These are phyloP conservation scores for Rhodotorula sp. DNA, from an alignment of 1,284 basidiomycete genomes.

Conservation along the genomic window DNA sequence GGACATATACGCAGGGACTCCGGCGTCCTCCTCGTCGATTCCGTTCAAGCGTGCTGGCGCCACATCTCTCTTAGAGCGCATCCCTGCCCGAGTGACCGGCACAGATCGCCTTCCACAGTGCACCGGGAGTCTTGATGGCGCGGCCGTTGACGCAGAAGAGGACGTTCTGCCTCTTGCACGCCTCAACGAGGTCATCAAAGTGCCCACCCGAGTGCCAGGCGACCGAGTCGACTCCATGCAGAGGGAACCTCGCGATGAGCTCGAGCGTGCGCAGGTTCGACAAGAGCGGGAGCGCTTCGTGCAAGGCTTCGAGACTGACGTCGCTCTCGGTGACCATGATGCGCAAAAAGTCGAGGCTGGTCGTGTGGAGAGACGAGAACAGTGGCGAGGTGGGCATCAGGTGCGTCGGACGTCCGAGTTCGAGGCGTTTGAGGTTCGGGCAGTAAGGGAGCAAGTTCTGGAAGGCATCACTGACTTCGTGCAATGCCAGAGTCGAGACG, in stretches of 20 bases:
- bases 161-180: background rate
- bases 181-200: slow-evolving; percentile 7
- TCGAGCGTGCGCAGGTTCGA: slow-evolving; percentile 12
- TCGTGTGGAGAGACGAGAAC: background rate
- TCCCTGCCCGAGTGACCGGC: slow-evolving; percentile 1
- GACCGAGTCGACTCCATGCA: background rate
- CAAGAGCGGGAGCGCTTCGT: background rate
- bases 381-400: background rate
- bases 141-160: slow-evolving; percentile 16
- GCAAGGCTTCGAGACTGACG: background rate
- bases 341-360: slow-evolving; percentile 13
- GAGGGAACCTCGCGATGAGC: slow-evolving; percentile 17
- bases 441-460: background rate
- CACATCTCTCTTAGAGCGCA: background rate
- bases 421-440: slow-evolving; percentile 22
- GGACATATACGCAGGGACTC: too few species aligned
- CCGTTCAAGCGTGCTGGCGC: too few species aligned
- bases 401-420: slow-evolving; percentile 8
- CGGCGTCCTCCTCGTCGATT: too few species aligned
- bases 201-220: slow-evolving; percentile 5
- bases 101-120: slow-evolving; percentile 17
- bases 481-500: slow-evolving; percentile 16
- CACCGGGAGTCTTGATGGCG: background rate
- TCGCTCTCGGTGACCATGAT: slow-evolving; percentile 8
- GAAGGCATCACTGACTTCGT: background rate